Evolutionary conservation across 2,329 filamentous ascomycete species (phyloP).

Genomic region (Periglandula ipomoeae): DNA sequence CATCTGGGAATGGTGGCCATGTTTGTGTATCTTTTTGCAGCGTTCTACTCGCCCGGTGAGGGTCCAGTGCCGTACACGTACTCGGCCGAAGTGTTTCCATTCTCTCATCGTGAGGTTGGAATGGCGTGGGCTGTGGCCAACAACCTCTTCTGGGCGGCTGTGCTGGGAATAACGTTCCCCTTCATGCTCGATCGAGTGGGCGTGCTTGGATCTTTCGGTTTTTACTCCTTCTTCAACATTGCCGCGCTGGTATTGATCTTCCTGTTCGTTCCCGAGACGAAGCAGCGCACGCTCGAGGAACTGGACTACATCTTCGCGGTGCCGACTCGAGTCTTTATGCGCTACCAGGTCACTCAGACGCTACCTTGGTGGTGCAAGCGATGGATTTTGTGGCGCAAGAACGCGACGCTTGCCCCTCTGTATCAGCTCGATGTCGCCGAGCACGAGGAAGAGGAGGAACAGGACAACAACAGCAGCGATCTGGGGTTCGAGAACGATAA

Average conservation of each 20-base stretch:
- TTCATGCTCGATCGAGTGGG: constrained; percentile 38
- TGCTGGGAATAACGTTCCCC: constrained; percentile 56
- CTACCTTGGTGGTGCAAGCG: constrained; percentile 53
- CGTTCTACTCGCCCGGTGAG: constrained; percentile 45
- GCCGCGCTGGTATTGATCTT: constrained; percentile 47
- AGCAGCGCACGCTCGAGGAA: constrained; percentile 43
- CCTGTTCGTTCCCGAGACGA: constrained; percentile 49
- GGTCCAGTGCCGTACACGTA: constrained; percentile 61
- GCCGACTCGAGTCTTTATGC: constrained; percentile 45
- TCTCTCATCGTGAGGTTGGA: constrained; percentile 61
- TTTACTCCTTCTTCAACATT: constrained; percentile 48
- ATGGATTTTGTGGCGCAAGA: constrained; percentile 43
- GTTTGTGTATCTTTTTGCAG: constrained; percentile 48
- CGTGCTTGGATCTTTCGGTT: constrained; percentile 40
- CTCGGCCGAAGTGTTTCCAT: constrained; percentile 59
- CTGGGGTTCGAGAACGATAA: constrained; percentile 28
- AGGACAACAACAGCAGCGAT: constrained; percentile 20
- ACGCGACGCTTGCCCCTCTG: constrained; percentile 30
- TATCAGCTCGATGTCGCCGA: constrained; percentile 30
- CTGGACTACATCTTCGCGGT: constrained; percentile 55
- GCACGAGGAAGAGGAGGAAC: constrained; percentile 18
- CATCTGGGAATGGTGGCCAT: constrained; percentile 40
- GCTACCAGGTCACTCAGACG: constrained; percentile 46
- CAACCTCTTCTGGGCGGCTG: constrained; percentile 50
- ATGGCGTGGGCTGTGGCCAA: constrained; percentile 63